Evolutionary conservation across 2,329 filamentous ascomycete genomes (phyloP).

Genomic region (Blumeria hordei): DNA sequence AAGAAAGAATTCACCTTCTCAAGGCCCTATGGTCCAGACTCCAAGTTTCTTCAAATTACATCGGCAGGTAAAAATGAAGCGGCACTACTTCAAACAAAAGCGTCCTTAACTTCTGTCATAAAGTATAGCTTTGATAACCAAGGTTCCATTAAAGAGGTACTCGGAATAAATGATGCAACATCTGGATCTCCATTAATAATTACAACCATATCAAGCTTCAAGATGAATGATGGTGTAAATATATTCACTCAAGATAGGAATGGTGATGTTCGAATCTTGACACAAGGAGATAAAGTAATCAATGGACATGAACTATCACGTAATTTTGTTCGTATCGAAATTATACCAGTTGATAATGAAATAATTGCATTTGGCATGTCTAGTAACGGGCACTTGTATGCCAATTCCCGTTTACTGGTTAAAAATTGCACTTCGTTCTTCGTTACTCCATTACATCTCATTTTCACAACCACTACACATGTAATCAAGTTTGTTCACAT

Average conservation of each 20-base stretch:
- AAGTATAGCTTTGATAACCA: conserved; percentile 9
- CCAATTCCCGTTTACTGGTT: conserved; percentile 45
- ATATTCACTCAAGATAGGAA: conserved; percentile 12
- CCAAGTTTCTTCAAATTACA: conserved; percentile 11
- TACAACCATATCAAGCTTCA: conserved; percentile 10
- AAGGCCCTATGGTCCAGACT: conserved; percentile 7
- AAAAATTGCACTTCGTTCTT: conserved; percentile 87
- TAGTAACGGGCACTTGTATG: conserved; percentile 53
- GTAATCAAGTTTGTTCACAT: conserved; percentile 87
- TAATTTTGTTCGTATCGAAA: conserved; percentile 2
- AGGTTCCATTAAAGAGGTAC: conserved; percentile 10
- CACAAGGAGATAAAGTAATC: conserved; percentile 5
- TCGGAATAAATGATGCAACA: conserved; percentile 3
- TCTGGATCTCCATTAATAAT: conserved; percentile 2
- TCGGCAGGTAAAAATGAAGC: conserved; percentile 9
- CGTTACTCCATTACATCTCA: conserved; percentile 55
- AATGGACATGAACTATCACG: too few relatives aligned
- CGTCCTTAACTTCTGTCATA: conserved; percentile 6
- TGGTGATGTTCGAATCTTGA: conserved; percentile 12
- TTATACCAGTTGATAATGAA: conserved; percentile 8
- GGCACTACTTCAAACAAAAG: conserved; percentile 6
- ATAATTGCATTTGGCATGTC: conserved; percentile 34
- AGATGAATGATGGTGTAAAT: conserved; percentile 6
- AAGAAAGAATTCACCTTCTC: conserved; percentile 19
- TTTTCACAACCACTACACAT: conserved; percentile 83